Evolutionary conservation across 176 grass and related monocot genomes (phyloP), one percentile per base, ranked within the genome.

Genomic region (Phoenix dactylifera): DNA sequence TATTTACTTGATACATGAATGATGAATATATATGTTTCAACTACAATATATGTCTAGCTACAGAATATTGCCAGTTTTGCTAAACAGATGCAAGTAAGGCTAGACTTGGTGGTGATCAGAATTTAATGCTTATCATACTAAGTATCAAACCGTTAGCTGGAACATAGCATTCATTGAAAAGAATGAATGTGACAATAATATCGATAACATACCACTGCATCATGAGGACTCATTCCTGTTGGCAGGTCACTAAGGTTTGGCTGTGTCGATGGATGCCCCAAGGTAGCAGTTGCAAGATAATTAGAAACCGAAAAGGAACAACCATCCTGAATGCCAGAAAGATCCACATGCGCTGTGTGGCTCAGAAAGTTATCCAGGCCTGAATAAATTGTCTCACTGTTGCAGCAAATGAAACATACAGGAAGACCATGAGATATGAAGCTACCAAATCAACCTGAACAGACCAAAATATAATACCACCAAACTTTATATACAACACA

Each of bases 151-250:
- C 35, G 12, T 44, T 14, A 10, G 35, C 35, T 44, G 35, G 35
- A 44, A 49, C 58, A 54, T 15, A 72, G 28, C 23, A 61, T 29
- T 49, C 26, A 53, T 28, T 18, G 9, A 23, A 72, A 66, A 17
- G 7, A 74, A 44, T 44, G 23, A 57, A 61, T 3, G 58, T 25
- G 1, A 9, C 44, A 65, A 15, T 4, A 18, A 44, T 66, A 83
- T 50, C 65, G 32, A 9, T 18, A 49, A 70, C 62, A 66, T 63
- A 84, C 81, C 75, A 79, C 65, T 75, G 81, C 56, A 62, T 62
- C 70, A 54, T 55, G 30, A 79, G 60, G 50, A 28, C n/a, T 60
- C 25, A 44, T 70, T 74, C 65, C 55, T 26, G 65, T 62, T 57
- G 65, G 72, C 60, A 61, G 63, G 28, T 50, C 78, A 55, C 54